Evolutionary conservation across 768 basidiomycete species (phyloP), one percentile per base, ranked within the genome.

Genomic region (Porphyrellus cyaneotinctus): DNA sequence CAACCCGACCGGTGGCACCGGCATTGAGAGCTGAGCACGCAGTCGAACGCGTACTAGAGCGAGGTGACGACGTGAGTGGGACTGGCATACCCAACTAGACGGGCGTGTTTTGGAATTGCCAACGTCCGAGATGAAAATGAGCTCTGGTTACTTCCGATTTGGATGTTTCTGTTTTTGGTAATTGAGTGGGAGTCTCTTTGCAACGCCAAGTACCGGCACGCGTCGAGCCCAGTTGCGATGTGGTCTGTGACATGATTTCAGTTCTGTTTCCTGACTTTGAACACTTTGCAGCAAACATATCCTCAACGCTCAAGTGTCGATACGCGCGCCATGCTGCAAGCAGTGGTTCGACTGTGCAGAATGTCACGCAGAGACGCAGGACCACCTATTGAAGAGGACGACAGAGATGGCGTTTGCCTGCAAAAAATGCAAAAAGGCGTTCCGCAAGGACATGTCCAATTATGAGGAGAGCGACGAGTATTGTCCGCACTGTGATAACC

Each of bases 381-480:
- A 81, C 48, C 95, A 99, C 62, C 62, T 57, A 2, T 75, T 99
- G 28, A 67, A 71, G 8, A 87, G 83, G 70, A 90, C 90, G 51
- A 76, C 77, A 37, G 97, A 99, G 73, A 91, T 91, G 89, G 71
- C 72, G 6, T 91, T 92, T 64, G 71, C 81, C 52, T 92, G 89
- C 74, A 92, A 92, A 67, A 91, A 91, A 70, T 91, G 90, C 75
- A 91, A 89, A 70, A 97, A 95, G 74, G 93, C 92, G 5, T 98
- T 99, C 66, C 75, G 95, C 58, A 98, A 99, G 74, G 93, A 97
- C 70, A 94, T 97, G 92, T 58, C 77, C 0, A 71, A 70, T 8
- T 98, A 91, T 64, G 95, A 98, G 62, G 95, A 99, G 68, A 93
- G 92, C 64, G 95, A 98, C 67, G 97, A 99, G 71, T 98, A 86